Conservation (phyloP, 1,139 yeast species). For the Hyphopichia pseudoburtonii region DNA sequence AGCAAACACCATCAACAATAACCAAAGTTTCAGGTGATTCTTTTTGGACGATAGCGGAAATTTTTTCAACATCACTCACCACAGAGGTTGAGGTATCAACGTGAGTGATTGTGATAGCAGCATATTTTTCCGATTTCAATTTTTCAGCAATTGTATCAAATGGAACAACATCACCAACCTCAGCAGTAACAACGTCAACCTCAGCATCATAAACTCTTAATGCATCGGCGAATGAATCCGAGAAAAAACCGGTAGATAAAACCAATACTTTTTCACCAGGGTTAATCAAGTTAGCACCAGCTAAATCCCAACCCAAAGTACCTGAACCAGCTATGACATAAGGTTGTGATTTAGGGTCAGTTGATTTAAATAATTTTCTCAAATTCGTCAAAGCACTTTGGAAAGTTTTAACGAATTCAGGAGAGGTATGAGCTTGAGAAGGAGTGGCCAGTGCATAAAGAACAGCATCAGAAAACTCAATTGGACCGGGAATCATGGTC, state of each 20-base stretch:
- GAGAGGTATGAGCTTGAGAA: conserved; percentile 88
- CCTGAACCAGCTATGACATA: conserved; percentile 88
- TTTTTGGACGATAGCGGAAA: conserved; percentile 60
- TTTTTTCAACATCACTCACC: conserved; percentile 65
- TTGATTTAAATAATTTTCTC: conserved; percentile 72
- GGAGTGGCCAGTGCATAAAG: conserved; percentile 82
- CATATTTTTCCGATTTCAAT: conserved; percentile 52
- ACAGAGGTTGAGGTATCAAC: conserved; percentile 97
- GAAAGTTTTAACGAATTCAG: conserved; percentile 76
- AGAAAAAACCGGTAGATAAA: conserved; percentile 89
- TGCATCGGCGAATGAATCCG: conserved; percentile 83
- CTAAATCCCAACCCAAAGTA: conserved; percentile 93
- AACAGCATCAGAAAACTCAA: conserved; percentile 82
- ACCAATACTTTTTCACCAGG: conserved; percentile 74
- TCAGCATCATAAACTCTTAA: conserved; percentile 70
- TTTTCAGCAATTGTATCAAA: conserved; percentile 55
- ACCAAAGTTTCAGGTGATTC: conserved; percentile 78
- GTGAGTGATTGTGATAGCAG: conserved; percentile 83
- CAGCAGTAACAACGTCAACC: conserved; percentile 66
- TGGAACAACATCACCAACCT: conserved; percentile 72
- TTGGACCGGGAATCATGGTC: conserved; percentile 91
- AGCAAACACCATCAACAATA: conserved; percentile 92
- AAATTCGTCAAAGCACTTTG: conserved; percentile 65
- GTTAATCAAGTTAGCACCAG: conserved; percentile 71
- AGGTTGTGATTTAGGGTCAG: conserved; percentile 67